phyloP scores from a whole-genome alignment of 768 basidiomycete genomes.

The Psilocybe cubensis region DNA sequence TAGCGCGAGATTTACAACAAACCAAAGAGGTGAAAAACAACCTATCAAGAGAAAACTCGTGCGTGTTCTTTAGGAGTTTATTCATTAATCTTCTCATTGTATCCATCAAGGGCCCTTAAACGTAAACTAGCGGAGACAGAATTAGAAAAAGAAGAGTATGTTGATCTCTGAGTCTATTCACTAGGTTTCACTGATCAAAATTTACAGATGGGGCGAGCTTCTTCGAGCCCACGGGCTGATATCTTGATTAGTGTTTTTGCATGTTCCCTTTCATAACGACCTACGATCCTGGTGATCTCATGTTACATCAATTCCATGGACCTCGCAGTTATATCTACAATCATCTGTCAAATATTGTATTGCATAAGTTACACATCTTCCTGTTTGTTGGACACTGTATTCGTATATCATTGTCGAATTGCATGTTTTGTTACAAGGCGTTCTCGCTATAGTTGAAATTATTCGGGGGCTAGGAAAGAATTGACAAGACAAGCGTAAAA shows the following conservation, averaged over 20 bases:
- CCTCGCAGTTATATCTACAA: constrained; percentile 13
- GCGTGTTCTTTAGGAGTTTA: constrained; percentile 30
- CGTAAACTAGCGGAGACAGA: constrained; percentile 71
- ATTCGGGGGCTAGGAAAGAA: constrained; percentile 1
- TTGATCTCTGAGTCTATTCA: not conserved
- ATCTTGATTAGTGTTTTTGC: constrained; percentile 15
- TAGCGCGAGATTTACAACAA: constrained; percentile 70
- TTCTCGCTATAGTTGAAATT: constrained; percentile 4
- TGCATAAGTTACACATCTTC: constrained; percentile 16
- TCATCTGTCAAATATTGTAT: constrained; percentile 21
- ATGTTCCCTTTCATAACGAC: constrained; percentile 2
- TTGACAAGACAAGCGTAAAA: not conserved
- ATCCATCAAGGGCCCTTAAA: constrained; percentile 60
- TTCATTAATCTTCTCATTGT: constrained; percentile 4
- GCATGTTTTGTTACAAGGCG: constrained; percentile 10
- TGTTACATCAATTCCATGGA: constrained; percentile 9
- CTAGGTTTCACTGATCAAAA: constrained; percentile 15
- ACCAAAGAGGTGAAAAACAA: constrained; percentile 79
- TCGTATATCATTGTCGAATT: constrained; percentile 18
- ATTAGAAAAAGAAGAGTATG: constrained; percentile 81
- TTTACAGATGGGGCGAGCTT: constrained; percentile 66
- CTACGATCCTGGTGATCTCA: constrained; percentile 21
- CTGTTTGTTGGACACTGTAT: constrained; percentile 19
- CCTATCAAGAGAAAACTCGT: constrained; percentile 83
- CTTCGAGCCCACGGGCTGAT: constrained; percentile 54